phyloP scores from a whole-genome alignment of 495 filamentous ascomycete species.

The Penicillium lividum region DNA sequence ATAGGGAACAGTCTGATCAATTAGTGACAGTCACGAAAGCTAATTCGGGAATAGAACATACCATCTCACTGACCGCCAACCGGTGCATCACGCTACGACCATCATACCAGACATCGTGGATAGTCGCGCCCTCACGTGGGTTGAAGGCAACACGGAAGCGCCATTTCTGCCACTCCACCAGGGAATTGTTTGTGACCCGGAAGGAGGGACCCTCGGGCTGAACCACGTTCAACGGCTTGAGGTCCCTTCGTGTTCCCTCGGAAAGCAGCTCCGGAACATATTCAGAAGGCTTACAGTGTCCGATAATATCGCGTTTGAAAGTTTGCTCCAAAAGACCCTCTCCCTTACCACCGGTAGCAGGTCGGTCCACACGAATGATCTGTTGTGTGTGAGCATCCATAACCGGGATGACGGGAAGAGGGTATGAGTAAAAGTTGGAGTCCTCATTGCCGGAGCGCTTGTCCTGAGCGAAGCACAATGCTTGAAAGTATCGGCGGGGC shows the following conservation, averaged over 20 bases:
- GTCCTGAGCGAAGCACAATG: conserved; percentile 50
- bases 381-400: conserved; percentile 67
- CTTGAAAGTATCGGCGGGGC: conserved; percentile 56
- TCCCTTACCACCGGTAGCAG: conserved; percentile 49
- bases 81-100: conserved; percentile 72
- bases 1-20: conserved; percentile 58
- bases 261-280: conserved; percentile 68
- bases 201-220: conserved; percentile 84
- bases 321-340: conserved; percentile 41
- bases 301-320: conserved; percentile 52
- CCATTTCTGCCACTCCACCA: conserved; percentile 70
- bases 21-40: not conserved
- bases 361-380: conserved; percentile 58
- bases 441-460: conserved; percentile 41
- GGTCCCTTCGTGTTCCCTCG: conserved; percentile 58
- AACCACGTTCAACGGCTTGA: conserved; percentile 76
- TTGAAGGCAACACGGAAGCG: conserved; percentile 68
- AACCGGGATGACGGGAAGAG: conserved; percentile 75
- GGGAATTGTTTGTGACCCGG: conserved; percentile 49
- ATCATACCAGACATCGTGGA: conserved; percentile 72
- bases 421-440: conserved; percentile 78
- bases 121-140: conserved; percentile 67
- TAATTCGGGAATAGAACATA: conserved; percentile 15
- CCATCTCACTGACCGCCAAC: conserved; percentile 72
- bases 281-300: conserved; percentile 55